phyloP scores from a whole-genome alignment of 257 asterid species.

The Dorcoceras hygrometricum region DNA sequence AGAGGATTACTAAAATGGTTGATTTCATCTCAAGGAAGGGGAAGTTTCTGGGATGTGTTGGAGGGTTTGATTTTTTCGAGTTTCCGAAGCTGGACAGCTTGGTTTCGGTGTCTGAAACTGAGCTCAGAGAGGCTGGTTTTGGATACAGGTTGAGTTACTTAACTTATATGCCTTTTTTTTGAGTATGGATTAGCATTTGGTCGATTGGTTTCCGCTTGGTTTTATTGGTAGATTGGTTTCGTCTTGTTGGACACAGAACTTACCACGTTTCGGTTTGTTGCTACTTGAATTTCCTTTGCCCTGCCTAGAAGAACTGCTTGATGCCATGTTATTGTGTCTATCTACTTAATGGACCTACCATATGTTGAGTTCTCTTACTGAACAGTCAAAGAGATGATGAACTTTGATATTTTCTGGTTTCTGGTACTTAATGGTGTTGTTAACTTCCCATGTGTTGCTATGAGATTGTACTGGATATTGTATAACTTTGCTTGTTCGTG shows the following conservation, averaged over 20 bases:
- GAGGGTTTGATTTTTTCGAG: constrained; percentile 63
- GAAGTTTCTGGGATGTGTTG: constrained; percentile 66
- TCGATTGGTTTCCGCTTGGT: constrained; percentile 14
- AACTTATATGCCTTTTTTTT: constrained; percentile 13
- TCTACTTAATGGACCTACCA: too few relatives aligned
- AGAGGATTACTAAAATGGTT: constrained; percentile 88
- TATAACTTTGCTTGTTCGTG: neutral
- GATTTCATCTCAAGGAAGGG: constrained; percentile 78
- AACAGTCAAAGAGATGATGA: too few relatives aligned
- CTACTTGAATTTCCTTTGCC: constrained; percentile 12
- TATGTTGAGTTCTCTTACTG: too few relatives aligned
- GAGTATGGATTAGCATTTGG: neutral
- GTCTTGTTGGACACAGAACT: neutral
- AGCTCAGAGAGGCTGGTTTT: constrained; percentile 88
- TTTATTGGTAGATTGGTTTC: constrained; percentile 10
- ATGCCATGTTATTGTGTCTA: neutral
- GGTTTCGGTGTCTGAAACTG: constrained; percentile 64
- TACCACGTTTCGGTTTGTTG: neutral
- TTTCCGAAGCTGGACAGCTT: constrained; percentile 63
- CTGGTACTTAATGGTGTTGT: neutral
- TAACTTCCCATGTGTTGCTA: neutral
- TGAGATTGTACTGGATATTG: too few relatives aligned
- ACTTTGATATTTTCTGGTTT: neutral
- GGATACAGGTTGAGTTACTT: constrained; percentile 66
- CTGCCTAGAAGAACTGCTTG: neutral